Base-by-base conservation (phyloP, 352 stramenopile species). In the Poterioochromonas sp. region DNA sequence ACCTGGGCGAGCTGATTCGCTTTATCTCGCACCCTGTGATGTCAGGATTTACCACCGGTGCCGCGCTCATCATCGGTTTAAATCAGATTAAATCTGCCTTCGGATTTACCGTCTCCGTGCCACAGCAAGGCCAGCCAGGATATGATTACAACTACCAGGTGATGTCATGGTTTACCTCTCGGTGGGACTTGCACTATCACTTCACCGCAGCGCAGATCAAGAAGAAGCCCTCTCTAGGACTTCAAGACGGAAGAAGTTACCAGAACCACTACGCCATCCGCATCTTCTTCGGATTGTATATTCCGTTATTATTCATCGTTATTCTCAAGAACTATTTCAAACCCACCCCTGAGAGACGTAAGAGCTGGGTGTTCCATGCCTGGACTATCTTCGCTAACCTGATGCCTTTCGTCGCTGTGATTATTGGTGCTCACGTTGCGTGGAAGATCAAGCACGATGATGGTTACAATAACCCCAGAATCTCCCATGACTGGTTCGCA, bases 1-100 rank as follows among this genome's bases (percentile, higher is more conserved):
- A 84, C 0, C 84, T 92, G 39, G 89, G 90, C 34, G 87, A 93
- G 74, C 80, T 96, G 34, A 90, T 89, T 49, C 88, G 91, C 60
- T 95, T 95, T 77, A 87, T 94, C 79, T 90, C 86, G 26, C 85
- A 92, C 34, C 88, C 90, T 5, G 90, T 95, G 76, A 89, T 94
- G 82, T 89, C 87, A 35, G 90, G 90, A 60, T 96, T 96, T 80
- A 92, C 92, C 39, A 90, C 87, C 29, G 90, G 83, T 34, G 90
- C 89, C 0, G 88, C 90, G 35, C 83, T 95, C 64, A 88, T 94
- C 74, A 96, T 96, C 84, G 92, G 90, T 76, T 80, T 92, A 51
- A 92, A 86, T 49, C 90, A 96, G 82, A 80, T 90, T 32, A 88
- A 89, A 49, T 90, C 92, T 74, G 88, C 90, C 81, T 87, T 95